Evolutionary conservation across 2,329 filamentous ascomycete genomes (phyloP).

Genomic region (Diaporthe nobilis): DNA sequence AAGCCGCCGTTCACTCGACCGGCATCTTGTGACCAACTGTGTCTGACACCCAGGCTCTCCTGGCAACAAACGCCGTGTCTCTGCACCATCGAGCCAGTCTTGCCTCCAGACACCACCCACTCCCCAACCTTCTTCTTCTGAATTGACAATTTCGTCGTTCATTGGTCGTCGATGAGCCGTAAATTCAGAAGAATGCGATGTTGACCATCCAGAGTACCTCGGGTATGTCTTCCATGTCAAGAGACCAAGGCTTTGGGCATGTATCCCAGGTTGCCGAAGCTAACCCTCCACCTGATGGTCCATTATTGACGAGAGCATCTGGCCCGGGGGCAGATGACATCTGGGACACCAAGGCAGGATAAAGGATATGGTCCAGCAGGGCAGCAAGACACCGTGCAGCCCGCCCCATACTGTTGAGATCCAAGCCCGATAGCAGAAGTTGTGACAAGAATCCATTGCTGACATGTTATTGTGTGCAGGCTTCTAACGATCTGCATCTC

Average conservation of each 20-base stretch:
- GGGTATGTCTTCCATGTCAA: neutral
- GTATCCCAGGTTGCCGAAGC: neutral
- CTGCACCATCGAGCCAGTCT: neutral
- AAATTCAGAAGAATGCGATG: neutral
- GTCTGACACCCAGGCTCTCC: no score
- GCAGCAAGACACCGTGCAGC: neutral
- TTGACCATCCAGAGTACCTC: neutral
- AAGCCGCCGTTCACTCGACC: neutral
- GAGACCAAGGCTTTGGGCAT: no score
- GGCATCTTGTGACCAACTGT: no score
- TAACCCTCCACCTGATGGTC: accelerated
- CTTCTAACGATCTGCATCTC: accelerated
- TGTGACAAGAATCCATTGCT: neutral
- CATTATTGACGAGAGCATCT: neutral
- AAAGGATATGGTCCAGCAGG: neutral
- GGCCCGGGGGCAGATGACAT: no score
- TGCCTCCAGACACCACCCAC: neutral
- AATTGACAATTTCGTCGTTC: neutral
- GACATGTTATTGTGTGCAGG: neutral
- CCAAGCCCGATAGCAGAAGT: no score
- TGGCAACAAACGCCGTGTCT: neutral
- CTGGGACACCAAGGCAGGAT: neutral
- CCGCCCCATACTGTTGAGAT: no score
- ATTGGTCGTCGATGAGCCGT: neutral
- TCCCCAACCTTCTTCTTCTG: accelerated